A percentile compares a stretch with the other conserved stretches of the same genome.
Conservation (phyloP, 495 filamentous ascomycete genomes). For the Clohesyomyces aquaticus region DNA sequence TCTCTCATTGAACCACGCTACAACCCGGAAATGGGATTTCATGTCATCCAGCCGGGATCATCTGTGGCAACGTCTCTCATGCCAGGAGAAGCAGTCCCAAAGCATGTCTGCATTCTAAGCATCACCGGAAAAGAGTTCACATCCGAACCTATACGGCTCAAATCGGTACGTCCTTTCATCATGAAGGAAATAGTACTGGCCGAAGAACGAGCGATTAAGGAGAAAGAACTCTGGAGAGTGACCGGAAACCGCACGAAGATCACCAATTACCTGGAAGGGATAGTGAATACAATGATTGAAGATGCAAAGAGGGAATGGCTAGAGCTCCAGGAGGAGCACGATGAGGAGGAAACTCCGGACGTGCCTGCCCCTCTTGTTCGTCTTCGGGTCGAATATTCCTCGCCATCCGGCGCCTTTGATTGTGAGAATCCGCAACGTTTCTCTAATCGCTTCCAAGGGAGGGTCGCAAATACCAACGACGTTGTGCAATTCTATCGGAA, state of each 20-base stretch:
- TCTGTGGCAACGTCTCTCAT: constrained; percentile 92
- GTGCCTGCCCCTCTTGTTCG: constrained; percentile 81
- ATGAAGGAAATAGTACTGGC: constrained; percentile 80
- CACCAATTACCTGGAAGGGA: constrained; percentile 70
- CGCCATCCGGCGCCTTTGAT: constrained; percentile 82
- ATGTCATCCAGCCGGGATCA: constrained; percentile 97
- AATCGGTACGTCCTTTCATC: constrained; percentile 87
- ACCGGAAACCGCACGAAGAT: constrained; percentile 81
- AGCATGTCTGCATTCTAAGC: constrained; percentile 84
- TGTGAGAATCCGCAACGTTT: constrained; percentile 96
- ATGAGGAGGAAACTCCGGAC: constrained; percentile 58
- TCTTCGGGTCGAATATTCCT: constrained; percentile 86
- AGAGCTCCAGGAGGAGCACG: constrained; percentile 63
- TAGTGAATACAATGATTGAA: constrained; percentile 84
- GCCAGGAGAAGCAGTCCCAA: constrained; percentile 86
- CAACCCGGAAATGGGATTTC: constrained; percentile 86
- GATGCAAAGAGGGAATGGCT: constrained; percentile 83
- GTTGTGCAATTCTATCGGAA: constrained; percentile 92
- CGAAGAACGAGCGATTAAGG: constrained; percentile 70
- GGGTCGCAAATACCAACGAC: constrained; percentile 91
- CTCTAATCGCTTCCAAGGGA: constrained; percentile 87
- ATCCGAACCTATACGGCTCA: constrained; percentile 79
- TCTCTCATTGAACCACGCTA: constrained; percentile 81
- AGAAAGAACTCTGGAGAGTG: constrained; percentile 69
- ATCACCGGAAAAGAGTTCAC: constrained; percentile 82